Evolutionary conservation across 2,329 filamentous ascomycete genomes (phyloP).

Genomic region (Colletotrichum sp.): DNA sequence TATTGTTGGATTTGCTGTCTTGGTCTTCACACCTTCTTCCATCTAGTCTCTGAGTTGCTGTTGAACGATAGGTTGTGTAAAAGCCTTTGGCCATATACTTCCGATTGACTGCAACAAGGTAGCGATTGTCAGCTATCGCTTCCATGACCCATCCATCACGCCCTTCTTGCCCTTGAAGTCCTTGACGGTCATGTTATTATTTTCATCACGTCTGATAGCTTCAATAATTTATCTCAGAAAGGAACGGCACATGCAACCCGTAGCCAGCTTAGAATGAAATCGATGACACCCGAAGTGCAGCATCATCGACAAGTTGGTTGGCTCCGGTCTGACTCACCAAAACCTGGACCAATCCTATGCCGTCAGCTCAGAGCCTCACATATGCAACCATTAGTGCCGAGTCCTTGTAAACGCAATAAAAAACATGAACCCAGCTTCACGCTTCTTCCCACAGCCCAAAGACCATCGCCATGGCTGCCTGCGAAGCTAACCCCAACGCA

Average conservation of each 20-base stretch:
- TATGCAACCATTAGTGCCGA: accelerated
- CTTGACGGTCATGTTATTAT: background rate
- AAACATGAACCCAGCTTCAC: background rate
- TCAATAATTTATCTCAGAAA: accelerated
- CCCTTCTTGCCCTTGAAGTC: background rate
- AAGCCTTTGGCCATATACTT: too few relatives aligned
- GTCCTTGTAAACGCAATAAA: background rate
- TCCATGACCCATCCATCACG: accelerated
- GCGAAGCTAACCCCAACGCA: background rate
- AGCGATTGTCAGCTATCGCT: background rate
- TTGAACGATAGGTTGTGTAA: background rate
- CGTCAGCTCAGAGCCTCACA: background rate
- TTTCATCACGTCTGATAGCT: background rate
- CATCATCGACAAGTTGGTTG: background rate
- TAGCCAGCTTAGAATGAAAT: background rate
- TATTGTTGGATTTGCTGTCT: background rate
- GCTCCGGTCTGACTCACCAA: background rate
- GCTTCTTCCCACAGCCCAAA: background rate
- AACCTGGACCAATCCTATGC: background rate
- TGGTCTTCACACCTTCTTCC: background rate
- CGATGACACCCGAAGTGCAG: background rate
- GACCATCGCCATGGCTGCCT: background rate
- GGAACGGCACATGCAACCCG: accelerated
- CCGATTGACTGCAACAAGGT: background rate
- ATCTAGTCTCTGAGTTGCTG: background rate